Evolutionary conservation across 495 filamentous ascomycete genomes (phyloP).

Genomic region (Xylaria longipes): DNA sequence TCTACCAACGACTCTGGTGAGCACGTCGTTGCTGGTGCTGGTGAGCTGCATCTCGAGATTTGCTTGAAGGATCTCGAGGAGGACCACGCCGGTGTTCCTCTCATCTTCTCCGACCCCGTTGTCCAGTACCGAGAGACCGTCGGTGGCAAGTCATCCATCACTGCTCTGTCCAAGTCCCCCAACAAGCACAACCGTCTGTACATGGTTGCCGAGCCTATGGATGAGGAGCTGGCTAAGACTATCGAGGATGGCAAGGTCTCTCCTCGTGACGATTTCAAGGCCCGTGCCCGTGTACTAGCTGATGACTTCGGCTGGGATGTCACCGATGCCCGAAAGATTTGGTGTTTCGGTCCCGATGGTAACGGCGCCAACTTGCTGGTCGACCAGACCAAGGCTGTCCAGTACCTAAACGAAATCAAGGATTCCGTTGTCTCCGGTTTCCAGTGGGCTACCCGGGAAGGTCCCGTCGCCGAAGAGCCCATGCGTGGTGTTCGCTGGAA

Average conservation of each 20-base stretch:
- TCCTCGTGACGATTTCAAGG: constrained; percentile 99
- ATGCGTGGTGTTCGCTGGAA: constrained; percentile 98
- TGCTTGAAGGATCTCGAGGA: constrained; percentile 99
- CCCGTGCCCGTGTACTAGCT: constrained; percentile 92
- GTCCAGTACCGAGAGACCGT: constrained; percentile 99
- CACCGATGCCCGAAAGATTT: constrained; percentile 99
- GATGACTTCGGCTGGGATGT: constrained; percentile 99
- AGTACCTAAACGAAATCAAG: constrained; percentile 99
- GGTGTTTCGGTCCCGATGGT: constrained; percentile 99
- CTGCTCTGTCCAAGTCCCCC: constrained; percentile 97
- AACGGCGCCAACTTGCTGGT: constrained; percentile 97
- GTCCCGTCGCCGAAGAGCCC: constrained; percentile 96
- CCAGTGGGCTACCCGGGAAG: constrained; percentile 99
- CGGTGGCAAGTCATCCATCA: constrained; percentile 79
- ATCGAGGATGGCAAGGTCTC: constrained; percentile 93
- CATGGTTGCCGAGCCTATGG: constrained; percentile 85
- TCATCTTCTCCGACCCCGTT: constrained; percentile 95
- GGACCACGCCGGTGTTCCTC: constrained; percentile 97
- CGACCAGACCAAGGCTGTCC: constrained; percentile 99
- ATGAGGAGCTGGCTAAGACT: constrained; percentile 85
- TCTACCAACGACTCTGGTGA: constrained; percentile 89
- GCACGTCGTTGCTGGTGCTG: constrained; percentile 98
- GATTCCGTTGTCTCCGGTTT: constrained; percentile 99
- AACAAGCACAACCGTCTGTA: constrained; percentile 99
- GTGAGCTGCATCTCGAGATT: constrained; percentile 99